A percentile compares a stretch with the other conserved stretches of the same genome.
Evolutionary conservation across 2,329 filamentous ascomycete genomes (phyloP).

Genomic region (Hypoxylon rubiginosum): DNA sequence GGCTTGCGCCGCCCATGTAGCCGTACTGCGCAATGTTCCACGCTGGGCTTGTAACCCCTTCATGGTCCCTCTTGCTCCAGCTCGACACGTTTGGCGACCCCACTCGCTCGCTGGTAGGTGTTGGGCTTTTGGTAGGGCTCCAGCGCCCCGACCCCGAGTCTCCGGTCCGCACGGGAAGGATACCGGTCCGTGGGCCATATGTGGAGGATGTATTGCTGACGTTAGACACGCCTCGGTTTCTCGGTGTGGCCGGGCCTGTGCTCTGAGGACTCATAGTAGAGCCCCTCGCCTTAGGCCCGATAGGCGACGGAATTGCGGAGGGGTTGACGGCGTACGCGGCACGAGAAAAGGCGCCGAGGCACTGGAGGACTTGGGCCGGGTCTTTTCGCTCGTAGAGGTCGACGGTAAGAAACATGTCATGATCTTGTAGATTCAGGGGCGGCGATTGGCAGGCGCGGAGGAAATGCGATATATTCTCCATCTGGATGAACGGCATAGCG

Average conservation of each 20-base stretch:
- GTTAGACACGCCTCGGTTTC: conserved; percentile 64
- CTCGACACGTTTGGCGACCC: conserved; percentile 77
- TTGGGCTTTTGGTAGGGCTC: conserved; percentile 74
- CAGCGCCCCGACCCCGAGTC: conserved; percentile 68
- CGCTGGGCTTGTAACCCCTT: conserved; percentile 84
- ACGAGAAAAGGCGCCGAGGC: conserved; percentile 90
- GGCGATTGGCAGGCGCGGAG: conserved; percentile 87
- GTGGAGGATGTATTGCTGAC: conserved; percentile 71
- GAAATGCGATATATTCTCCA: conserved; percentile 99
- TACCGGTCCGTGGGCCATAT: conserved; percentile 58
- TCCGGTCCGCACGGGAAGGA: conserved; percentile 65
- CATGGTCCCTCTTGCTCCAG: conserved; percentile 90
- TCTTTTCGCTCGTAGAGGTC: conserved; percentile 97
- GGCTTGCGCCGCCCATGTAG: conserved; percentile 97
- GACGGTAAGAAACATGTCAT: conserved; percentile 97
- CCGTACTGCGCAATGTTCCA: conserved; percentile 99
- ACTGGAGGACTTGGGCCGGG: conserved; percentile 94
- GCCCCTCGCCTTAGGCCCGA: conserved; percentile 76
- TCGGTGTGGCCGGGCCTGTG: conserved; percentile 69
- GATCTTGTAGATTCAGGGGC: conserved; percentile 88
- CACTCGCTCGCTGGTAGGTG: conserved; percentile 59
- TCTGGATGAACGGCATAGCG: conserved; percentile 97
- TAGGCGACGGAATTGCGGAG: conserved; percentile 76
- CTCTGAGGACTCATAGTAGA: conserved; percentile 74
- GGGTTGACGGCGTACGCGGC: conserved; percentile 83